Conservation (phyloP, 352 stramenopile species). For the Stramenopiles sp. region DNA sequence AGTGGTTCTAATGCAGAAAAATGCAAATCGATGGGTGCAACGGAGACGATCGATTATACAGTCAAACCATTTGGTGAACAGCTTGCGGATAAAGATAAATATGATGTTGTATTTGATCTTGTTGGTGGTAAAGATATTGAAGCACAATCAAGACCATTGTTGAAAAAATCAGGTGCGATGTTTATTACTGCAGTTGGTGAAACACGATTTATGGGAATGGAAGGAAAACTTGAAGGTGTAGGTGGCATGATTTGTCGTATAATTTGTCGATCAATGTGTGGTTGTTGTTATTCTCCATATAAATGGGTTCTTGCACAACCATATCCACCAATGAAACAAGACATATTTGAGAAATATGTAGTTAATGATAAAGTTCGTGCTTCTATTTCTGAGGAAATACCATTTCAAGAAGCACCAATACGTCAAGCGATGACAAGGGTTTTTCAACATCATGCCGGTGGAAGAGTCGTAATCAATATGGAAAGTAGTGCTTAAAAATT, state of each 20-base stretch:
- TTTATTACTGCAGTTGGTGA: not conserved
- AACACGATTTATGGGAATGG: not conserved
- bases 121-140: not conserved
- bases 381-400: not conserved
- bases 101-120: not conserved
- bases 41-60: not conserved
- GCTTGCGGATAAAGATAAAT: not conserved
- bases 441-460: not conserved
- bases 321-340: not conserved
- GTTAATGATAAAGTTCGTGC: not conserved
- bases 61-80: not conserved
- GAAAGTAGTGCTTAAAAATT: too few species aligned
- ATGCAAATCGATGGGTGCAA: not conserved
- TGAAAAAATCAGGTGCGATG: not conserved
- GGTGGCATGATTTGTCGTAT: not conserved
- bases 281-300: not conserved
- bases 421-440: not conserved
- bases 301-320: not conserved
- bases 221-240: not conserved
- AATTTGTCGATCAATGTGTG: not conserved
- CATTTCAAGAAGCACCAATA: not conserved
- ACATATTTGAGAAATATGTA: not conserved
- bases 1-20: not conserved
- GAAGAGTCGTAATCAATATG: slow-evolving; percentile 5
- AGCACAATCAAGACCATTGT: not conserved